Conservation (phyloP, 306 rosid genomes). For the Acacia crassicarpa region DNA sequence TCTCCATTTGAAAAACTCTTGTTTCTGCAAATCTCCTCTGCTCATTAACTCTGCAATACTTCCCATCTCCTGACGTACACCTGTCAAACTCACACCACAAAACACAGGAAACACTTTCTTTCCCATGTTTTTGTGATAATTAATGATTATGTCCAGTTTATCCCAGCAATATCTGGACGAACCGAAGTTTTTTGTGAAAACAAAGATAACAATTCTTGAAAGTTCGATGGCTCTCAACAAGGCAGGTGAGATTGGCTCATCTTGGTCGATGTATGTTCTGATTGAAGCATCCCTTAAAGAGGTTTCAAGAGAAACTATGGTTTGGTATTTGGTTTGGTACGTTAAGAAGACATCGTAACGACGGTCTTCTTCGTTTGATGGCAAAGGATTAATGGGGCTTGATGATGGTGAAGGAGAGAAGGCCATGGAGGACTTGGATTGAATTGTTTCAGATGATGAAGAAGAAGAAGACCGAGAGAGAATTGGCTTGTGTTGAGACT, state of each 20-base stretch:
- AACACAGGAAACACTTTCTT: background rate
- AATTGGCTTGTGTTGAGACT: background rate
- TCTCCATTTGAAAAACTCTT: background rate
- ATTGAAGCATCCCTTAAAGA: background rate
- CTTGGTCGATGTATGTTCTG: background rate
- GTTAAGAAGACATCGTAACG: background rate
- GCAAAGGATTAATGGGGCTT: background rate
- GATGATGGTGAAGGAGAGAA: background rate
- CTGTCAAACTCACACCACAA: background rate
- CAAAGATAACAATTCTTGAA: background rate
- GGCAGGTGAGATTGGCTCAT: background rate
- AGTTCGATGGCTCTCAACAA: background rate
- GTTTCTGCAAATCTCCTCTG: background rate
- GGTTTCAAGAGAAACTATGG: background rate
- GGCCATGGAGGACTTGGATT: background rate
- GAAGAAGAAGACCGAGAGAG: background rate
- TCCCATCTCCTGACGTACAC: background rate
- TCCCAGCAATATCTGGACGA: background rate
- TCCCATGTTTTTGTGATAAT: background rate
- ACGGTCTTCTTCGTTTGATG: background rate
- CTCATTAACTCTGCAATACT: background rate
- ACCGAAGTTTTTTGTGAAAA: background rate
- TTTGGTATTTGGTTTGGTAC: background rate
- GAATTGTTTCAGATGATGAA: background rate
- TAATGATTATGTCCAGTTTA: background rate